phyloP scores from a whole-genome alignment of 768 basidiomycete species.

The Termitomyces sp. region DNA sequence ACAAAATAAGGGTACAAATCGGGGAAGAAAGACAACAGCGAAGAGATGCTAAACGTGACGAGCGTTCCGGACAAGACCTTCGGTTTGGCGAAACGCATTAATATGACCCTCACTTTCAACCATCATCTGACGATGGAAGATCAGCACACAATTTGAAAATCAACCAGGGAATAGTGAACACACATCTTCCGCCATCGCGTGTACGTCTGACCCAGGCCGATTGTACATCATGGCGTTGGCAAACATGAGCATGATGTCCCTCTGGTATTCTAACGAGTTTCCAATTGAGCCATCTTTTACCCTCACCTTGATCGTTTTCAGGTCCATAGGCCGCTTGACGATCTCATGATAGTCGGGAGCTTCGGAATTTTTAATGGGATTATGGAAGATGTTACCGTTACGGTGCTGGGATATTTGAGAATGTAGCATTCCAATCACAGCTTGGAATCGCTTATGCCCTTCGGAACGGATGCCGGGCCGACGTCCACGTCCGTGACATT shows the following conservation, averaged over 20 bases:
- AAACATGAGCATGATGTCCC: conserved; percentile 91
- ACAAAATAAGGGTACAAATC: background rate
- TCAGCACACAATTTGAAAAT: background rate
- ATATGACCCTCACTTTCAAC: conserved; percentile 63
- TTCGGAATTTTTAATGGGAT: conserved; percentile 82
- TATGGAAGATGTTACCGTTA: conserved; percentile 86
- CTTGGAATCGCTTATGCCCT: conserved; percentile 70
- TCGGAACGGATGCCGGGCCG: conserved; percentile 32
- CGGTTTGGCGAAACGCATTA: conserved; percentile 68
- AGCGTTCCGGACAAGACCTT: conserved; percentile 53
- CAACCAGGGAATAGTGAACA: conserved; percentile 19
- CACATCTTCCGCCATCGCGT: conserved; percentile 88
- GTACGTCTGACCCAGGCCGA: conserved; percentile 77
- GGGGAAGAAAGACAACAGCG: background rate
- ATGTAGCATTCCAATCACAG: conserved; percentile 75
- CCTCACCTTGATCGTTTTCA: conserved; percentile 85
- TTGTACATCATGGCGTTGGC: conserved; percentile 99
- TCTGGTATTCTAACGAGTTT: conserved; percentile 81
- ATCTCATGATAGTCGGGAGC: conserved; percentile 91
- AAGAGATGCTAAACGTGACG: conserved; percentile 21
- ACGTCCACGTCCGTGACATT: conserved; percentile 23
- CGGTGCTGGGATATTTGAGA: conserved; percentile 80
- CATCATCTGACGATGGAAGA: conserved; percentile 54
- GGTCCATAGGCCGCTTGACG: conserved; percentile 91
- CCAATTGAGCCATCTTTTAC: conserved; percentile 80